Conservation (phyloP, 176 grass and related monocot species). For the Dactylis glomerata region DNA sequence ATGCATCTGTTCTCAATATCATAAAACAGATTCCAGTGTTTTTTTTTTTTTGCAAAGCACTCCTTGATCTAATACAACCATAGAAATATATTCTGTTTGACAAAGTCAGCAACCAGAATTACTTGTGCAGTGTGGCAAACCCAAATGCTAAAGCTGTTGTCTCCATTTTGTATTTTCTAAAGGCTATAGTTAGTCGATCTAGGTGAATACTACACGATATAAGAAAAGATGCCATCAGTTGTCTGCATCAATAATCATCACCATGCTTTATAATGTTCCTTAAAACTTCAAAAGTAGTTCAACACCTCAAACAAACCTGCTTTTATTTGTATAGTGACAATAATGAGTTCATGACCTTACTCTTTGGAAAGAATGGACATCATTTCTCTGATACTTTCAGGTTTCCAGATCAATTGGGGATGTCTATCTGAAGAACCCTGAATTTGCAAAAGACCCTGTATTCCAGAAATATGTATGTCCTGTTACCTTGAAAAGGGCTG, state of each 20-base stretch:
- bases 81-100: conserved; percentile 16
- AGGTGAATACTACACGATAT: neutral
- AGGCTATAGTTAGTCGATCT: neutral
- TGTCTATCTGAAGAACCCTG: conserved; percentile 51
- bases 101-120: conserved; percentile 2
- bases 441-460: conserved; percentile 38
- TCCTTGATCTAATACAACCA: neutral
- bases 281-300: neutral
- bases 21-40: neutral
- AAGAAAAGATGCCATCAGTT: neutral
- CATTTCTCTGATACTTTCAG: conserved; percentile 21
- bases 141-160: conserved; percentile 5
- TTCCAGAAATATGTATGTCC: conserved; percentile 37
- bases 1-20: neutral
- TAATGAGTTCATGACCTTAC: neutral
- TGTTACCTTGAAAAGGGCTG: conserved; percentile 23
- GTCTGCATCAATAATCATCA: conserved; percentile 6
- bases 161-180: conserved; percentile 16
- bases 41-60: conserved; percentile 29
- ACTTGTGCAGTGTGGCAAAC: conserved; percentile 13
- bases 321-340: neutral
- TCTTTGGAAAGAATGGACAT: neutral
- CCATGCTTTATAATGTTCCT: neutral
- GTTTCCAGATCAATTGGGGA: conserved; percentile 64
- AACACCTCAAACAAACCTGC: neutral